Evolutionary conservation across 768 basidiomycete genomes (phyloP).

Genomic region (Leccinum broughii): DNA sequence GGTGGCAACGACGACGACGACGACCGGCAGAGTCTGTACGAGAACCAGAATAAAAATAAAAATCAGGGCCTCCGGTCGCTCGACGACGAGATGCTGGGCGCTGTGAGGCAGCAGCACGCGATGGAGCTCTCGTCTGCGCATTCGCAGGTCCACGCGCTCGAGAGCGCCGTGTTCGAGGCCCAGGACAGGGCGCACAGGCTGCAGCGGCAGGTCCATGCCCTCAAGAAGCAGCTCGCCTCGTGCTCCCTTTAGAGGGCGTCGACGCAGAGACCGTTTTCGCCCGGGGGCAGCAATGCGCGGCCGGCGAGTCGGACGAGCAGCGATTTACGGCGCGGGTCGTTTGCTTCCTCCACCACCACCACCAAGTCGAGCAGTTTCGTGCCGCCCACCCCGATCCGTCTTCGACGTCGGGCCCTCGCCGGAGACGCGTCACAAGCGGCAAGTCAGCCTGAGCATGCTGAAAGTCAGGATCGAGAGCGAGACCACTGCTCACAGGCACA

Average conservation of each 20-base stretch:
- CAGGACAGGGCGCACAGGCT: constrained; percentile 66
- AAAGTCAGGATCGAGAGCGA: constrained; percentile 90
- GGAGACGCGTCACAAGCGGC: constrained; percentile 78
- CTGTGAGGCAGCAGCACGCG: constrained; percentile 69
- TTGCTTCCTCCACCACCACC: constrained; percentile 14
- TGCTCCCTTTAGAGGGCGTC: constrained; percentile 44
- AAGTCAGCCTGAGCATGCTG: constrained; percentile 84
- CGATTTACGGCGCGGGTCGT: constrained; percentile 42
- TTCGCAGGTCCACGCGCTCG: constrained; percentile 75
- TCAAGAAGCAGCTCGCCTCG: constrained; percentile 65
- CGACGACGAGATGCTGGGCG: constrained; percentile 72
- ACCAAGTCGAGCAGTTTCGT: constrained; percentile 32
- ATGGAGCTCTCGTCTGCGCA: constrained; percentile 81
- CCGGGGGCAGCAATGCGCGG: constrained; percentile 36
- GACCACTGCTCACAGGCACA: constrained; percentile 43
- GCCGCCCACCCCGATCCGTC: constrained; percentile 50
- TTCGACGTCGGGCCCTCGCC: constrained; percentile 72
- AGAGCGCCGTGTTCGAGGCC: constrained; percentile 70
- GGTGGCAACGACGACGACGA: constrained; percentile 22
- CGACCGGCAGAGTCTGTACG: too few relatives aligned
- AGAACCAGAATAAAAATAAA: not conserved
- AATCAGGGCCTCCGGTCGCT: constrained; percentile 47
- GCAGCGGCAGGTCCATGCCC: constrained; percentile 61
- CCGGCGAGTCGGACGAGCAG: constrained; percentile 42
- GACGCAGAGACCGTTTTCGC: constrained; percentile 48